phyloP scores from a whole-genome alignment of 2,329 filamentous ascomycete species.

The Fusarium caatingaense region DNA sequence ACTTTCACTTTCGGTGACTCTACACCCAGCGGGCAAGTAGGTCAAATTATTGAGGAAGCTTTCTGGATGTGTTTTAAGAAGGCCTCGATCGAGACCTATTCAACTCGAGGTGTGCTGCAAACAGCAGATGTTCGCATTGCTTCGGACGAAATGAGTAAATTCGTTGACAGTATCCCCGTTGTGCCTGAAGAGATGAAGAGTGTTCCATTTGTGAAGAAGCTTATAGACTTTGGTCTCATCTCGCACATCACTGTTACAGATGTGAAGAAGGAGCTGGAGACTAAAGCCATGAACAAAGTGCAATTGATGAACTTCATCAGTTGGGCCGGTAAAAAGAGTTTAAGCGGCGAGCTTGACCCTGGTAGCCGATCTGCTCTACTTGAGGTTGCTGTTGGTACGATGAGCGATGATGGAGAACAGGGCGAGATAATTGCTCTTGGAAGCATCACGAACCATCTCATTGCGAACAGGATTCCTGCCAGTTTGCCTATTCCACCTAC shows the following conservation, averaged over 20 bases:
- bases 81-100: conserved; percentile 87
- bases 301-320: conserved; percentile 86
- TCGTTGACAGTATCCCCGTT: conserved; percentile 89
- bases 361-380: conserved; percentile 76
- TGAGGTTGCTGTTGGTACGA: conserved; percentile 80
- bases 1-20: conserved; percentile 92
- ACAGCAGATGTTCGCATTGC: conserved; percentile 84
- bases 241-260: conserved; percentile 88
- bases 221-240: conserved; percentile 88
- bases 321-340: conserved; percentile 82
- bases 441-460: conserved; percentile 79
- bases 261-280: conserved; percentile 84
- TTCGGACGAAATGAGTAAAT: conserved; percentile 72
- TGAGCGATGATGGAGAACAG: conserved; percentile 69
- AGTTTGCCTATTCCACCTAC: conserved; percentile 82
- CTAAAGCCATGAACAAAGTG: conserved; percentile 80
- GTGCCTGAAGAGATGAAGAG: conserved; percentile 81
- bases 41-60: conserved; percentile 89
- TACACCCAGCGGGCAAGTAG: conserved; percentile 85
- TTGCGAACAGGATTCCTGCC: conserved; percentile 81
- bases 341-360: conserved; percentile 77
- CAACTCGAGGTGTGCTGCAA: conserved; percentile 86
- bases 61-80: conserved; percentile 94
- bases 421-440: conserved; percentile 82
- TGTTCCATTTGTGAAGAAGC: conserved; percentile 79